phyloP scores from a whole-genome alignment of 192 early-diverging fungal genomes.

The Chytriomyces hyalinus region DNA sequence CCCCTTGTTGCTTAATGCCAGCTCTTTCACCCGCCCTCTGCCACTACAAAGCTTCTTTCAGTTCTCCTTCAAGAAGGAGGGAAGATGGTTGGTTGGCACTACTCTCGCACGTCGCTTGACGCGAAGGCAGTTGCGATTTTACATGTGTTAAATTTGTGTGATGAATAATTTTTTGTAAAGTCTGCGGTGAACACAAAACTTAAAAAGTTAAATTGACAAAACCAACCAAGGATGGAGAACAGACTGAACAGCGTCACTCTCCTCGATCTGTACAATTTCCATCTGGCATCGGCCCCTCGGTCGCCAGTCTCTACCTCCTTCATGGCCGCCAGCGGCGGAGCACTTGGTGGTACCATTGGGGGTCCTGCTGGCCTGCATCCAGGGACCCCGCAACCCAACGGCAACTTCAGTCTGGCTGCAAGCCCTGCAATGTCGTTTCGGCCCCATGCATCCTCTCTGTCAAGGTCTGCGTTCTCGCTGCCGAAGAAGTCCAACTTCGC shows the following conservation, averaged over 20 bases:
- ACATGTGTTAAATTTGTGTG: no score
- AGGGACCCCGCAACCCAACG: not conserved
- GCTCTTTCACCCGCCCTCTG: no score
- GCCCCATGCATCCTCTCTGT: not conserved
- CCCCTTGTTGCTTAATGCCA: no score
- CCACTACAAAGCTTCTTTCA: no score
- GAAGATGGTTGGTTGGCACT: not conserved
- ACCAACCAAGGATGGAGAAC: not conserved
- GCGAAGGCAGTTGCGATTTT: not conserved
- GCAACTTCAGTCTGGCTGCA: not conserved
- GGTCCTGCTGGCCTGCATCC: not conserved
- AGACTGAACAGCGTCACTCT: slow-evolving; percentile 23
- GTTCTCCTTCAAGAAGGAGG: no score
- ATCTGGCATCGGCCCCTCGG: slow-evolving; percentile 24
- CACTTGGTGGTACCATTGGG: not conserved
- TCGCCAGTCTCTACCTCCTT: slow-evolving; percentile 21
- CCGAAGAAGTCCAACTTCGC: slow-evolving; percentile 26
- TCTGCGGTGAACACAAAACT: not conserved
- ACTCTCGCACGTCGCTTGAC: not conserved
- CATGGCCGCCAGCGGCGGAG: slow-evolving; percentile 1
- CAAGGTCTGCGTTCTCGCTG: not conserved
- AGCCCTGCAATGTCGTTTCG: not conserved
- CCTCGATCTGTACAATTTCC: slow-evolving; percentile 41
- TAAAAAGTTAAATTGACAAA: not conserved
- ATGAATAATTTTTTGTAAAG: not conserved